Evolutionary conservation across 106 monocot genomes (phyloP), one percentile per base, ranked within the genome.

Genomic region (Dendrobium officinale): DNA sequence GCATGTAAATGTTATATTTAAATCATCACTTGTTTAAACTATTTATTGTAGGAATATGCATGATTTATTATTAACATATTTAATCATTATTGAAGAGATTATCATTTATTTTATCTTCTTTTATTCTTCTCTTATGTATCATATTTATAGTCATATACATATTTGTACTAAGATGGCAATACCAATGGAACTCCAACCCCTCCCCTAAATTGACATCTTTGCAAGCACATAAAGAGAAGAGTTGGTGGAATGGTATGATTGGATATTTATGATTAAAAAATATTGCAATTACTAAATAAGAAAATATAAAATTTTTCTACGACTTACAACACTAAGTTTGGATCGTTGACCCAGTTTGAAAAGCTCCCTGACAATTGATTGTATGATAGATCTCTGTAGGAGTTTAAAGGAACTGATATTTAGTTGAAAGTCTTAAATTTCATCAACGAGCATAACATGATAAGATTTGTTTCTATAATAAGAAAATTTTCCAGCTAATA

Each of bases 351-450:
- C 96, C 96, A 97, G 68, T 89, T 78, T 83, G 96, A 94, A 80
- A 97, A 92, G 45, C 56, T 80, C 80, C 96, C 96, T 68, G 93
- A 90, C 5, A 97, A 78, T 72, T 90, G 80, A 83, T 97, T 94
- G 83, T 97, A 97, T 18, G 96, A 97, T 73, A 97, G 72, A 85
- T 97, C 96, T 79, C 94, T 97, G 87, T 79, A 89, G 48, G 27
- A 16, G 2, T 19, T 47, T 42, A 55, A 84, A 76, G 81, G 15
- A 78, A 41, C 17, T 18, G 61, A 44, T 31, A 51, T 56, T 81
- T 64, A 77, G 24, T 64, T 42, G 27, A 66, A 73, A 73, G 19
- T 73, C 43, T 75, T 10, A 17, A 4, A 16, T 55, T 27, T 77
- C 17, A 54, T 51, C 29, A 54, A 19, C 9, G 33, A 48, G 19